These are phyloP conservation scores for Trametes villosa DNA, from an alignment of 768 basidiomycete genomes.

Conservation along the genomic window DNA sequence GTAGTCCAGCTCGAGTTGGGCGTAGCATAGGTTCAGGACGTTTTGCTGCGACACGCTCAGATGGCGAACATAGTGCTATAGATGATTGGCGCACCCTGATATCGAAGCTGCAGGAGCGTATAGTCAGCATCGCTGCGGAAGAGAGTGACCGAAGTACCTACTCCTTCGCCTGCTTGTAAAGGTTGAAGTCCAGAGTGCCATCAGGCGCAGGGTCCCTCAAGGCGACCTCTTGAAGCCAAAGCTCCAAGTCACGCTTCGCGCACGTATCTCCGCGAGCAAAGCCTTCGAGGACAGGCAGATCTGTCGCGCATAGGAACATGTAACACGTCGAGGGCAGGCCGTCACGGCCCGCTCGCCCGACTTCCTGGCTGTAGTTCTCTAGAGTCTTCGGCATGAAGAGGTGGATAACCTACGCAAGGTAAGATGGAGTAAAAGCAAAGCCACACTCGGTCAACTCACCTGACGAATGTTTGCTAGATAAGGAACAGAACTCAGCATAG, in stretches of 20 bases:
- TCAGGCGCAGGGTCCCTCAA: conserved; percentile 41
- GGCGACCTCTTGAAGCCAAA: conserved; percentile 47
- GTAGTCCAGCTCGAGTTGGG: conserved; percentile 52
- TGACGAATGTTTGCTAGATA: conserved; percentile 41
- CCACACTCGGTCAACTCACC: conserved; percentile 21
- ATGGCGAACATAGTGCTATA: neutral
- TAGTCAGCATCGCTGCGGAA: neutral
- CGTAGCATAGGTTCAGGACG: conserved; percentile 49
- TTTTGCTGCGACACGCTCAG: conserved; percentile 35
- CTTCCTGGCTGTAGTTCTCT: conserved; percentile 52
- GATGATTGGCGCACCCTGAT: conserved; percentile 38
- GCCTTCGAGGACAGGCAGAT: conserved; percentile 52
- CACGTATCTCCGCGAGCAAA: conserved; percentile 55
- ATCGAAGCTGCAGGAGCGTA: conserved; percentile 39
- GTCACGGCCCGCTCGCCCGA: conserved; percentile 49
- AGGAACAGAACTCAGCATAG: neutral
- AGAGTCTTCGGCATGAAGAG: conserved; percentile 50
- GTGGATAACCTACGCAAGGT: conserved; percentile 40
- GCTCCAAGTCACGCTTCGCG: conserved; percentile 40
- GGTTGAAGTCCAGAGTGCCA: conserved; percentile 45
- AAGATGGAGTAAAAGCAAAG: no score
- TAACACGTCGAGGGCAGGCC: conserved; percentile 47
- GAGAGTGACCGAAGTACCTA: conserved; percentile 23
- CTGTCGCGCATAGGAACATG: conserved; percentile 47
- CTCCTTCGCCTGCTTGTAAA: conserved; percentile 45